Evolutionary conservation across 1,139 yeast genomes (phyloP).

Genomic region (Blastobotrys elegans): DNA sequence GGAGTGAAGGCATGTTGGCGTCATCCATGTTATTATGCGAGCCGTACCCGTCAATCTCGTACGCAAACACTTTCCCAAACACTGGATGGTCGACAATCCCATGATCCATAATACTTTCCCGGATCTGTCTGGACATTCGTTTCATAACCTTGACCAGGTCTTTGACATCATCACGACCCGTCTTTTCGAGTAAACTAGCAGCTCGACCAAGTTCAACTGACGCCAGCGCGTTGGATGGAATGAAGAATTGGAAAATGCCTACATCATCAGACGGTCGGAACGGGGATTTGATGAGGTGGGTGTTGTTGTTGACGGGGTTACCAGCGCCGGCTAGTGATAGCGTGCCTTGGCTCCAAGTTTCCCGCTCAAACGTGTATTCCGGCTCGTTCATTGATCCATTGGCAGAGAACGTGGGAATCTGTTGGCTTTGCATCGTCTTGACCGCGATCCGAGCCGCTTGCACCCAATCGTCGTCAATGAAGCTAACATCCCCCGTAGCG

Average conservation of each 20-base stretch:
- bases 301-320: slow-evolving; percentile 68
- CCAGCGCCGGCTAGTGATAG: slow-evolving; percentile 74
- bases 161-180: slow-evolving; percentile 18
- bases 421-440: slow-evolving; percentile 54
- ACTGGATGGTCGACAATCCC: slow-evolving; percentile 63
- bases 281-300: slow-evolving; percentile 77
- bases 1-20: slow-evolving; percentile 77
- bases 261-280: slow-evolving; percentile 92
- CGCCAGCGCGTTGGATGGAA: slow-evolving; percentile 83
- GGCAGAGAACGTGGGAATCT: slow-evolving; percentile 55
- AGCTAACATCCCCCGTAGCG: slow-evolving; percentile 46
- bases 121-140: slow-evolving; percentile 42
- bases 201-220: slow-evolving; percentile 51
- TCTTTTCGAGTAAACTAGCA: slow-evolving; percentile 24
- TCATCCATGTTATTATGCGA: slow-evolving; percentile 75
- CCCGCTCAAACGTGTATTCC: slow-evolving; percentile 62
- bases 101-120: slow-evolving; percentile 53
- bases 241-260: slow-evolving; percentile 68
- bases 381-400: slow-evolving; percentile 41
- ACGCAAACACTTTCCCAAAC: slow-evolving; percentile 77
- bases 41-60: slow-evolving; percentile 87
- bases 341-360: slow-evolving; percentile 79
- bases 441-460: slow-evolving; percentile 53
- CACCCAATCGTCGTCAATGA: slow-evolving; percentile 54
- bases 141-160: slow-evolving; percentile 31